Evolutionary conservation across 163 green algal genomes (phyloP), one percentile per base, ranked within the genome.

Genomic region (Chlorella variabilis): DNA sequence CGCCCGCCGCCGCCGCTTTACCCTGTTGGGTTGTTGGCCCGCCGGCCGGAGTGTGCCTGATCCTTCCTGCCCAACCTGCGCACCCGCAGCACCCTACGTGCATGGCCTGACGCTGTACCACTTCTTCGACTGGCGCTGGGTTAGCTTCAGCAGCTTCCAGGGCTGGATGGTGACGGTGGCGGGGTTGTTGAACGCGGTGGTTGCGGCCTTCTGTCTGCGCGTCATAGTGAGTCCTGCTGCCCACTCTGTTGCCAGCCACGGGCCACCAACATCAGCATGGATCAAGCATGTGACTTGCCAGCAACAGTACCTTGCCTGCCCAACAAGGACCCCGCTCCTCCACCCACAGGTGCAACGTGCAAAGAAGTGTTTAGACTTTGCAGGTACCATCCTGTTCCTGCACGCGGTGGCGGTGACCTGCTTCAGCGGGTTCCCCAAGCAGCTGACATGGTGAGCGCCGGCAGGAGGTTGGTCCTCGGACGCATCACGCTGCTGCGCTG

Each of bases 341-440:
- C n/a, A n/a, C n/a, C n/a, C 76, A 79, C 87, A 95, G 87, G 91
- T 98, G 4, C 91, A 98, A 86, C 88, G 96, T 0, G 92, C 95
- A 17, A 98, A 98, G 80, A 98, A 98, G 85, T 98, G 96, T 76
- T 80, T 98, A 15, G 96, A 98, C 82, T 98, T 98, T 87, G 90
- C 90, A 15, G 89, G 87, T 8, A 99, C 96, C 0, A 74, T 89
- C 17, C 97, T 97, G 86, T 69, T 97, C 38, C 78, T 98, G 36
- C 96, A 99, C 81, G 63, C 96, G 15, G 48, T 93, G 0, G 81
- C 90, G 31, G 91, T 88, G n/a, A 91, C 84, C n/a, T 58, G 58
- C 25, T 94, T 91, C 74, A 84, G 82, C 27, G 92, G 92, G 18
- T 91, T 96, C 45, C 96, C 96, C 23, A 68, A 78, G 31, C 87